Base-by-base conservation (phyloP, 179 eudicot genomes). In the Beta macrorhiza region DNA sequence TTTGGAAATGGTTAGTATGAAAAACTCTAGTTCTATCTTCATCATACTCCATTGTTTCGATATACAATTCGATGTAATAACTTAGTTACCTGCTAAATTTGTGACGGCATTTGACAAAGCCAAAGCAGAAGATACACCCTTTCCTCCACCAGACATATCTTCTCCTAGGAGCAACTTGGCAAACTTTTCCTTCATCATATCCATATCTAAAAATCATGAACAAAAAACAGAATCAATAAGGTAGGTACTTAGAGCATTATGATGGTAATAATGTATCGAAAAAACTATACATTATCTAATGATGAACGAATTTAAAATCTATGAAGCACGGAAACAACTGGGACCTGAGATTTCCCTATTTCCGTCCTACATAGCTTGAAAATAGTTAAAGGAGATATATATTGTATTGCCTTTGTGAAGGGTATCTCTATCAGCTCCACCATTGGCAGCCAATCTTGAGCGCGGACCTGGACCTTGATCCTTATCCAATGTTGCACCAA, bases 71-170 rank as follows among this genome's bases (percentile, higher is more conserved):
- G 53, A 49, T 49, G 10, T 49, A 9, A 49, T 49, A 6, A 49
- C 4, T 37, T 37, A 37, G 42, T 37, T 87, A 90, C 94, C 94
- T 82, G 92, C 94, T 58, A 90, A 79, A 75, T 91, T 91, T 52
- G 94, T 91, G 80, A 91, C 83, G 59, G 94, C 94, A 80, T 91
- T 91, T 17, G 94, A 91, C 87, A 91, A 84, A 11, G 92, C 94
- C 86, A 91, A 86, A 55, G 94, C 94, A 0, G 94, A 91, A 45
- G 94, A 91, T 51, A 90, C 92, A 37, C 94, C 94, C 73, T 91
- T 91, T 79, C 92, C 94, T 32, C 94, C 94, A 67, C 94, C 92
- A 4, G 94, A 91, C 90, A 88, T 91, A 75, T 91, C 94, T 56
- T 91, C 94, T 37, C 94, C 92, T 11, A 91, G 84, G 8, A 91